Percentiles rank a stretch among this genome's conserved stretches.
phyloP scores from a whole-genome alignment of 345 rosid species.

The Eucalyptus marginata region DNA sequence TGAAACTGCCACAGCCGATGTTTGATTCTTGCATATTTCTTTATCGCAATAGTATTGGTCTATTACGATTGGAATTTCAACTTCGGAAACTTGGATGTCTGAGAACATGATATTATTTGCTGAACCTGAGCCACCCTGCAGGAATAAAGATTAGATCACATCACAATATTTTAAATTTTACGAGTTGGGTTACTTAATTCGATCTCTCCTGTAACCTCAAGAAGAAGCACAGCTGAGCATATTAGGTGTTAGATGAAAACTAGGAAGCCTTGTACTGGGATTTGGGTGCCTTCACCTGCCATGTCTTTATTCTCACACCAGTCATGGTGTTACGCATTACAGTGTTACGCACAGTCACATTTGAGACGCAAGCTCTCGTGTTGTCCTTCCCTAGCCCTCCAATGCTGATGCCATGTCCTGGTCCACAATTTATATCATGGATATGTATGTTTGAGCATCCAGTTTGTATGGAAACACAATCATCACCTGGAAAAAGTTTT shows the following conservation, averaged over 20 bases:
- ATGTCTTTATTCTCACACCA: constrained; percentile 81
- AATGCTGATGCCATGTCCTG: constrained; percentile 90
- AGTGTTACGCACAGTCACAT: constrained; percentile 57
- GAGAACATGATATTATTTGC: constrained; percentile 65
- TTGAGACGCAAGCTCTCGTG: constrained; percentile 70
- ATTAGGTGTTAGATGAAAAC: not conserved
- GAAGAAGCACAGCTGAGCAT: not conserved
- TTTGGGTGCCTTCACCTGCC: constrained; percentile 51
- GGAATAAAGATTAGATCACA: not conserved
- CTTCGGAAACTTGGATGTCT: constrained; percentile 58
- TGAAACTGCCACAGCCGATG: constrained; percentile 69
- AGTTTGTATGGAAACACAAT: constrained; percentile 71
- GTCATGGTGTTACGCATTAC: constrained; percentile 37
- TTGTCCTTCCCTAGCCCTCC: constrained; percentile 66
- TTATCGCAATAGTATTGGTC: constrained; percentile 76
- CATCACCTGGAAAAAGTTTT: constrained; percentile 50
- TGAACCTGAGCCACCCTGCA: constrained; percentile 82
- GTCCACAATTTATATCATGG: constrained; percentile 67
- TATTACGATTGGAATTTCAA: constrained; percentile 58
- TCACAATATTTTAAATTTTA: not conserved
- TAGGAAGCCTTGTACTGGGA: not conserved
- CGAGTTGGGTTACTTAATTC: not conserved
- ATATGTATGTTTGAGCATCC: constrained; percentile 70
- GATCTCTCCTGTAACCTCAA: not conserved
- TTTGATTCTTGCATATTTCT: constrained; percentile 41